A percentile compares a stretch with the other conserved stretches of the same genome.
phyloP scores from a whole-genome alignment of 192 early-diverging fungal genomes.

The Linnemannia hyalina region DNA sequence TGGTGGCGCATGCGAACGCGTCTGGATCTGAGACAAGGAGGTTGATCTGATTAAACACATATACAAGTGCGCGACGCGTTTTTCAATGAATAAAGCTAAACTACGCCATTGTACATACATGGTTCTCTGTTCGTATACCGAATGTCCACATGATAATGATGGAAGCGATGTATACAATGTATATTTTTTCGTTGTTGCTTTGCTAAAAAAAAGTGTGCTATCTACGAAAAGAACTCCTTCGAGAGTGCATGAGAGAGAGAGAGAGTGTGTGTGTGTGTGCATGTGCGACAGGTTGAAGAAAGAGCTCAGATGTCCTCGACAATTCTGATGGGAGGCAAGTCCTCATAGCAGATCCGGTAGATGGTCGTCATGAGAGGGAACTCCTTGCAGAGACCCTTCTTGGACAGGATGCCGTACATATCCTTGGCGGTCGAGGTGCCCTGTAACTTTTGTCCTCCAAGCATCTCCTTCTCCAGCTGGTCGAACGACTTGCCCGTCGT shows the following conservation, averaged over 20 bases:
- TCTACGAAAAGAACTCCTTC: neutral
- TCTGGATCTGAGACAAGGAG: too few species aligned
- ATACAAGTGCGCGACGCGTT: too few species aligned
- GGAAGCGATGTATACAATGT: neutral
- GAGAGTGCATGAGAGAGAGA: neutral
- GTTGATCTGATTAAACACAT: too few species aligned
- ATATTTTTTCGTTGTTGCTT: neutral
- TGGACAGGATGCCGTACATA: constrained; percentile 81
- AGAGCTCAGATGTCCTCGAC: constrained; percentile 64
- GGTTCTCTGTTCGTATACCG: too few species aligned
- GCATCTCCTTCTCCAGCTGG: constrained; percentile 85
- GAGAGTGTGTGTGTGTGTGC: neutral
- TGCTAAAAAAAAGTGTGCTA: neutral
- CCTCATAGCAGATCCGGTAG: constrained; percentile 90
- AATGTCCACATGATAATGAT: too few species aligned
- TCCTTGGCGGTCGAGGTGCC: constrained; percentile 92
- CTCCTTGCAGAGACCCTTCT: constrained; percentile 54
- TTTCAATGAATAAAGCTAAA: too few species aligned
- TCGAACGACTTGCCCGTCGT: constrained; percentile 91
- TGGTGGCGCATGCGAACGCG: too few species aligned
- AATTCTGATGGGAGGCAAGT: constrained; percentile 74
- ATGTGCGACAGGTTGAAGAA: neutral
- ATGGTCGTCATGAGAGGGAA: constrained; percentile 94
- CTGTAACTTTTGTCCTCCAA: constrained; percentile 97
- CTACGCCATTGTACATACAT: too few species aligned